Evolutionary conservation across 2,329 filamentous ascomycete genomes (phyloP).

Genomic region (Tolypocladium guangdongense): DNA sequence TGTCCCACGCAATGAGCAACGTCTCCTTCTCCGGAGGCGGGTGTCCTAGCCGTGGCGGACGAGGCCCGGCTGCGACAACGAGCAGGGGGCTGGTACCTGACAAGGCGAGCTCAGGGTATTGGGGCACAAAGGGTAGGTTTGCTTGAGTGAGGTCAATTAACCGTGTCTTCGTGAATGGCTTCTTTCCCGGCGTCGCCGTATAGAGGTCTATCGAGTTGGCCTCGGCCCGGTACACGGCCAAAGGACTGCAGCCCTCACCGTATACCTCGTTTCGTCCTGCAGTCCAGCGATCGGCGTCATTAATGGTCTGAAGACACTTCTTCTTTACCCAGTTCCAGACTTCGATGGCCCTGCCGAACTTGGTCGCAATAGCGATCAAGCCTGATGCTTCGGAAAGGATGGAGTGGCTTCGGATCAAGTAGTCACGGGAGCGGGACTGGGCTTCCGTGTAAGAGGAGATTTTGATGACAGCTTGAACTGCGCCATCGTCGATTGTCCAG

Average conservation of each 20-base stretch:
- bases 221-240: constrained; percentile 24
- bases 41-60: constrained; percentile 24
- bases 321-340: constrained; percentile 28
- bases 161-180: constrained; percentile 23
- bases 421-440: constrained; percentile 26
- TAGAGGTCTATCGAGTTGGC: constrained; percentile 22
- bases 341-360: constrained; percentile 27
- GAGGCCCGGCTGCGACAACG: constrained; percentile 25
- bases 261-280: constrained; percentile 23
- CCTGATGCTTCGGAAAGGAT: constrained; percentile 28
- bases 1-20: constrained; percentile 28
- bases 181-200: constrained; percentile 19
- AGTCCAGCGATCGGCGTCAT: constrained; percentile 26
- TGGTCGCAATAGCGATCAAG: constrained; percentile 26
- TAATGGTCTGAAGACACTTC: constrained; percentile 27
- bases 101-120: constrained; percentile 28
- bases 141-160: constrained; percentile 24
- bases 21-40: constrained; percentile 27
- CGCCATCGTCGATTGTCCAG: constrained; percentile 74
- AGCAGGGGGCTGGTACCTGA: constrained; percentile 27
- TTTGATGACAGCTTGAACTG: constrained; percentile 45
- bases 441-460: constrained; percentile 27
- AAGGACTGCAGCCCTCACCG: constrained; percentile 19
- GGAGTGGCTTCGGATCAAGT: constrained; percentile 30
- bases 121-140: constrained; percentile 24